A percentile compares a stretch with the other conserved stretches of the same genome.
Evolutionary conservation across 106 monocot genomes (phyloP).

Genomic region (Dioscorea dumetorum): DNA sequence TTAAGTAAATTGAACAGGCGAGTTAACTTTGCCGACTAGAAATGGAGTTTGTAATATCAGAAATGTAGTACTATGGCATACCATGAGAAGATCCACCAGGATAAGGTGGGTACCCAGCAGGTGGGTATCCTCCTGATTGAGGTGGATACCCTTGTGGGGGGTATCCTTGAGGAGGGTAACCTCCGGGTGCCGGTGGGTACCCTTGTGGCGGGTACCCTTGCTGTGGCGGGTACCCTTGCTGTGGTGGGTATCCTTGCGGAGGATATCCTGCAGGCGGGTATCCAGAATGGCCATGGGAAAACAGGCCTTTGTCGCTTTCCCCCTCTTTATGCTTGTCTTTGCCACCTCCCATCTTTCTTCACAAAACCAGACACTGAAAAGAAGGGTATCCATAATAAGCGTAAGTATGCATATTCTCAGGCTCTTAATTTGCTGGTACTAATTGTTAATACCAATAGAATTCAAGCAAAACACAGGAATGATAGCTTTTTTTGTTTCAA

Average conservation of each 20-base stretch:
- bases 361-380: not conserved
- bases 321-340: constrained; percentile 19
- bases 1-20: too few species aligned
- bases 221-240: constrained; percentile 19
- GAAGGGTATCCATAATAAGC: not conserved
- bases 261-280: constrained; percentile 13
- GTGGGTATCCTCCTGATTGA: constrained; percentile 21
- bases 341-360: constrained; percentile 17
- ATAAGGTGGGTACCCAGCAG: constrained; percentile 11
- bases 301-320: constrained; percentile 17
- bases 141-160: constrained; percentile 37
- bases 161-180: constrained; percentile 17
- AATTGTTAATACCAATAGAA: too few species aligned
- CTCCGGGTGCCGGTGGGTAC: constrained; percentile 26
- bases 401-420: too few species aligned
- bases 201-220: constrained; percentile 27
- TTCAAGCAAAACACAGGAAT: too few species aligned
- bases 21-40: too few species aligned
- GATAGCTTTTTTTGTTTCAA: too few species aligned
- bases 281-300: constrained; percentile 23
- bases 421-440: too few species aligned
- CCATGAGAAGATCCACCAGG: constrained; percentile 16
- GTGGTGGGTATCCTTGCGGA: constrained; percentile 1
- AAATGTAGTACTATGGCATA: not conserved
- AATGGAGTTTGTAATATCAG: too few species aligned